These are phyloP conservation scores for Tinospora cordifolia DNA, from an alignment of 164 flowering plant genomes.

Conservation along the genomic window DNA sequence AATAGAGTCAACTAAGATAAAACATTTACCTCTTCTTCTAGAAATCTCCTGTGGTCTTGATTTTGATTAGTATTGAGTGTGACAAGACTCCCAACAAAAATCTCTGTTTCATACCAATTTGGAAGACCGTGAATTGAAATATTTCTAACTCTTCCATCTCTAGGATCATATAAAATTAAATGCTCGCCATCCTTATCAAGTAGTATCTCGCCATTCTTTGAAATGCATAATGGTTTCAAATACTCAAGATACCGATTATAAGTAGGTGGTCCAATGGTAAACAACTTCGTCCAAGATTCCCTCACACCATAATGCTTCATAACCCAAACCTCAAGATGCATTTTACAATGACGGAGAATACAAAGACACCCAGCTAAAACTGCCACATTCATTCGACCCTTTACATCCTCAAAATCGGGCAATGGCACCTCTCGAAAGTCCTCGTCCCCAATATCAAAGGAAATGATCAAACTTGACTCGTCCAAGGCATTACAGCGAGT, in stretches of 20 bases:
- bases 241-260: background rate
- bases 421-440: conserved; percentile 8
- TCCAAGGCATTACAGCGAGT: background rate
- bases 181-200: background rate
- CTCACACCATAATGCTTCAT: conserved; percentile 3
- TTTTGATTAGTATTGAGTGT: background rate
- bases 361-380: conserved; percentile 7
- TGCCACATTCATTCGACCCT: background rate
- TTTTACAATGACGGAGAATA: background rate
- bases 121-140: conserved; percentile 4
- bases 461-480: conserved; percentile 11
- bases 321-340: conserved; percentile 4
- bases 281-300: conserved; percentile 4
- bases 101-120: background rate
- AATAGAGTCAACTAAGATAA: background rate
- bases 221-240: background rate
- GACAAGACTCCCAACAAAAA: conserved; percentile 6
- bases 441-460: conserved; percentile 20
- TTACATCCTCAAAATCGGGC: conserved; percentile 7
- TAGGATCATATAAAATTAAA: conserved; percentile 6
- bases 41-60: background rate
- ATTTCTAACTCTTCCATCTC: background rate
- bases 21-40: background rate
- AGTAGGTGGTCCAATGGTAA: background rate
- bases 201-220: conserved; percentile 3